Evolutionary conservation across 202 grass and related monocot species (phyloP), one percentile per base, ranked within the genome.

Genomic region (Zizania palustris): DNA sequence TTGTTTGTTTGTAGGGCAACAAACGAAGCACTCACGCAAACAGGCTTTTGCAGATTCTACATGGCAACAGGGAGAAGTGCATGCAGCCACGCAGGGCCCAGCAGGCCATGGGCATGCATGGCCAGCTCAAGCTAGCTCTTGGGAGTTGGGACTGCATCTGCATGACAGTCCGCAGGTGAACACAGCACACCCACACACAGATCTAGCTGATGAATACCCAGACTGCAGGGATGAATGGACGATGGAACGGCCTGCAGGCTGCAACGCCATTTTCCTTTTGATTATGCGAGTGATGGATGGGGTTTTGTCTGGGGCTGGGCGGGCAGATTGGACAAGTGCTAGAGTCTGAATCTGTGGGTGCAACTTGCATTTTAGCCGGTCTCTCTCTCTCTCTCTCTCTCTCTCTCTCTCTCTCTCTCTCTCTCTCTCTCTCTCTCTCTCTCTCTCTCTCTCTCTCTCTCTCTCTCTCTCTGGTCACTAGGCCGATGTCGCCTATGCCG

Each of bases 281-380:
- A 59, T 60, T 71, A 60, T 76, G 51, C 51, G 51, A 55, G 51
- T 55, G 51, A 45, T 55, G 75, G 64, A 28, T n/a, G n/a, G n/a
- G n/a, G 62, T 56, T 59, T 80, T 83, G 80, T 73, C 80, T 21
- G 44, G 42, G 62, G 48, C 41, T 11, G 50, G 15, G n/a, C 9
- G 60, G 54, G 63, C 65, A 65, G 43, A 66, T 41, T 20, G 72
- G 86, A 72, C 77, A 81, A 85, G 77, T 45, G 72, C 72, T 77
- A 81, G 16, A 33, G 45, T 80, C 82, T 72, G 82, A 85, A 81
- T 81, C 82, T 81, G 86, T 66, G 86, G 77, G 81, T 67, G 82
- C 86, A 88, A 77, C 77, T 85, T 81, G 86, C 77, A 76, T 58
- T 58, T 68, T 48, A 21, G 65, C 46, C 46, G 45, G 1, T 28